phyloP scores from a whole-genome alignment of 768 basidiomycete genomes.

The Naganishia friedmannii region DNA sequence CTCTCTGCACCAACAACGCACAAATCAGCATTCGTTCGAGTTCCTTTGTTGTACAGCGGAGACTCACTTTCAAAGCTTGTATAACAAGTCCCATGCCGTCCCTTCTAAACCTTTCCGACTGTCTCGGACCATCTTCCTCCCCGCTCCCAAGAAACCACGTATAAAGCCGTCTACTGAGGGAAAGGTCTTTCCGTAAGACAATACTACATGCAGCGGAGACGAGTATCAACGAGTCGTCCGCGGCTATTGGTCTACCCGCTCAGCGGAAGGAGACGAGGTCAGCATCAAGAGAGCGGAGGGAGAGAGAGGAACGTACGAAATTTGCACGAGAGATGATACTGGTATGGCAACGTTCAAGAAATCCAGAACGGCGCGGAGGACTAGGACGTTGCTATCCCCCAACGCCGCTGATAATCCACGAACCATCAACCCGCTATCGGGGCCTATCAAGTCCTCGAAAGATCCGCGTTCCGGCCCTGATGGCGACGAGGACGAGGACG shows the following conservation, averaged over 20 bases:
- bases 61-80: conserved; percentile 9
- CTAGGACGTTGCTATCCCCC: conserved; percentile 90
- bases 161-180: conserved; percentile 86
- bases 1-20: not conserved
- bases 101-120: conserved; percentile 59
- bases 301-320: not conserved
- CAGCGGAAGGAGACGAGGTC: not conserved
- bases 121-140: conserved; percentile 67
- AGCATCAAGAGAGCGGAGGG: not conserved
- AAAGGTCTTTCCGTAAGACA: conserved; percentile 85
- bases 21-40: not conserved
- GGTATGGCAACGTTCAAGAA: conserved; percentile 56
- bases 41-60: too few relatives aligned
- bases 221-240: conserved; percentile 75
- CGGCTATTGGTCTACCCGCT: conserved; percentile 50
- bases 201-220: conserved; percentile 83
- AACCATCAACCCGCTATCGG: conserved; percentile 88
- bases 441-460: conserved; percentile 69
- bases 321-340: not conserved
- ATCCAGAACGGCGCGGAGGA: conserved; percentile 80
- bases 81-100: conserved; percentile 1
- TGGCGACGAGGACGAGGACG: not conserved
- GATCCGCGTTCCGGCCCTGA: conserved; percentile 39
- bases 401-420: conserved; percentile 84
- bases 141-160: conserved; percentile 76